Conservation (phyloP, 2,329 filamentous ascomycete genomes). For the Periconia sp. region DNA sequence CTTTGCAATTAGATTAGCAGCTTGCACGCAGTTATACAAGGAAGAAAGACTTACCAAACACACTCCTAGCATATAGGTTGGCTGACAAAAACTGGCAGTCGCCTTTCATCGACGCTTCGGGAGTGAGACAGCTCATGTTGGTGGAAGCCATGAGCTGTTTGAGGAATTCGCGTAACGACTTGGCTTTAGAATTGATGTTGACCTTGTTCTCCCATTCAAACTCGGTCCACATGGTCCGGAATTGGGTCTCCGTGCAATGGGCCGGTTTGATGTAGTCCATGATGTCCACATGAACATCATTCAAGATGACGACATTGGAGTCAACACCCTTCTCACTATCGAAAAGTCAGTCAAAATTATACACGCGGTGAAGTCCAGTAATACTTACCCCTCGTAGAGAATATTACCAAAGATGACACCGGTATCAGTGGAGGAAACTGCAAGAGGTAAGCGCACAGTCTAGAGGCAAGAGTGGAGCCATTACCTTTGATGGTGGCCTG, state of each 20-base stretch:
- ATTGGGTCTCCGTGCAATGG: conserved; percentile 94
- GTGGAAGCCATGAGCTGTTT: conserved; percentile 95
- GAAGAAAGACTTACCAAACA: conserved; percentile 79
- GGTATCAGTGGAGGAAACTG: conserved; percentile 92
- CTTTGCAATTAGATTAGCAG: conserved; percentile 51
- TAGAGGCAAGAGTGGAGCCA: not conserved
- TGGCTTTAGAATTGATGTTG: conserved; percentile 98
- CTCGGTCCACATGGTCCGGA: conserved; percentile 99
- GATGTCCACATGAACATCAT: conserved; percentile 97
- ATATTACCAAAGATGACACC: conserved; percentile 99
- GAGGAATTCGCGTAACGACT: conserved; percentile 86
- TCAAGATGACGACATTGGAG: conserved; percentile 95
- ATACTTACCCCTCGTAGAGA: conserved; percentile 76
- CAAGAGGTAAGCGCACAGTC: conserved; percentile 9
- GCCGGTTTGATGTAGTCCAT: conserved; percentile 99
- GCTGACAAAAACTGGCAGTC: conserved; percentile 98
- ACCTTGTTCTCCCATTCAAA: conserved; percentile 99
- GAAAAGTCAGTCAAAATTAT: conserved; percentile 63
- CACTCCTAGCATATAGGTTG: conserved; percentile 92
- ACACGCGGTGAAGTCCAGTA: not conserved
- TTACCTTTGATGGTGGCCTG: conserved; percentile 98
- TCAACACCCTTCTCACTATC: conserved; percentile 63
- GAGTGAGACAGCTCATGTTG: conserved; percentile 97
- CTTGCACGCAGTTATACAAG: not conserved
- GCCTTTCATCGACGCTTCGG: conserved; percentile 92